A percentile compares a stretch with the other conserved stretches of the same genome.
Conservation (phyloP, 805 yeast genomes). For the Debaryomyces castellii region DNA sequence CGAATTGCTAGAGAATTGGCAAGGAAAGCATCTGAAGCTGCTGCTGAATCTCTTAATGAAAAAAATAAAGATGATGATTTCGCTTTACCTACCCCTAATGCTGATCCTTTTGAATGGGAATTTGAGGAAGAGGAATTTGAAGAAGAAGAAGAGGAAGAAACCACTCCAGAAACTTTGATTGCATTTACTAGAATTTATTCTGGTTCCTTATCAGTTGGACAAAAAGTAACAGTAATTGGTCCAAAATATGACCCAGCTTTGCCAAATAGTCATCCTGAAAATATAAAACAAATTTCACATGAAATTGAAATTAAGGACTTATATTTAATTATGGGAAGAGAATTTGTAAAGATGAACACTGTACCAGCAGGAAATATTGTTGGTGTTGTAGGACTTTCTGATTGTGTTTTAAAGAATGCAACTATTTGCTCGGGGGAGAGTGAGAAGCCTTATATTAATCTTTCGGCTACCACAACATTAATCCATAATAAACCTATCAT, state of each 20-base stretch:
- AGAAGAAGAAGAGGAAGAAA: conserved; percentile 44
- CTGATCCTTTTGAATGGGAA: conserved; percentile 44
- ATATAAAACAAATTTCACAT: conserved; percentile 54
- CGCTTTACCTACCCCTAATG: conserved; percentile 23
- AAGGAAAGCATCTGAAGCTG: conserved; percentile 60
- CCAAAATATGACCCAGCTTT: conserved; percentile 79
- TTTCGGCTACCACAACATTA: conserved; percentile 47
- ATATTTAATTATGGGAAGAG: conserved; percentile 89
- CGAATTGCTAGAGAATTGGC: conserved; percentile 67
- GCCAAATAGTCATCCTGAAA: conserved; percentile 27
- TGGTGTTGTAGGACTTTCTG: conserved; percentile 89
- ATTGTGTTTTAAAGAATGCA: conserved; percentile 80
- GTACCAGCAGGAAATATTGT: conserved; percentile 96
- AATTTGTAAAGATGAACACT: conserved; percentile 67
- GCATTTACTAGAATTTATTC: conserved; percentile 90
- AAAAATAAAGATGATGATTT: conserved; percentile 20
- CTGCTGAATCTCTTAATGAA: conserved; percentile 25
- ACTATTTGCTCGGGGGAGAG: conserved; percentile 61
- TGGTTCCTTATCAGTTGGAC: conserved; percentile 78
- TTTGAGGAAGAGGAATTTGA: conserved; percentile 32
- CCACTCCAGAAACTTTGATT: conserved; percentile 63
- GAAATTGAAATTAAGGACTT: conserved; percentile 65
- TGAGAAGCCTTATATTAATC: conserved; percentile 73
- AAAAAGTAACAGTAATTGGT: conserved; percentile 71
- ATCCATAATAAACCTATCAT: conserved; percentile 83